These are phyloP conservation scores for Cryptococcus sp. DNA, from an alignment of 1,284 basidiomycete genomes.

Conservation along the genomic window DNA sequence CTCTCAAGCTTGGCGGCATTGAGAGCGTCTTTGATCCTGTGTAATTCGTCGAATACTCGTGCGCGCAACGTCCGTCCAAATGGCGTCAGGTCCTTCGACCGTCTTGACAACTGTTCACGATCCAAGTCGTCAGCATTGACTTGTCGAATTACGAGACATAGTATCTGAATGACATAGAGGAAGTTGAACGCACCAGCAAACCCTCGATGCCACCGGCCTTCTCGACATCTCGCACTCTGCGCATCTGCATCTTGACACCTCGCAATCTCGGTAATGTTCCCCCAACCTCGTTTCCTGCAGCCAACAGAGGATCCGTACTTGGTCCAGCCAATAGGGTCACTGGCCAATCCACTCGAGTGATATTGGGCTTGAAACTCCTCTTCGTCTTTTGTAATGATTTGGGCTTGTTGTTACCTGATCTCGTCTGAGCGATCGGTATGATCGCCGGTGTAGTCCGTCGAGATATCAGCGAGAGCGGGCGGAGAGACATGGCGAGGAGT, in stretches of 20 bases:
- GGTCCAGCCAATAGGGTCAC: constrained; percentile 31
- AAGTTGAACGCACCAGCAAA: constrained; percentile 40
- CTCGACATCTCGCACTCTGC: constrained; percentile 42
- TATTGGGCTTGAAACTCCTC: constrained; percentile 83
- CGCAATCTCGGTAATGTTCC: constrained; percentile 24
- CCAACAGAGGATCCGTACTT: background rate
- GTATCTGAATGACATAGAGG: background rate
- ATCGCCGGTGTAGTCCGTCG: constrained; percentile 40
- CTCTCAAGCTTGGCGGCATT: constrained; percentile 6
- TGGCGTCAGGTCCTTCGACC: constrained; percentile 42
- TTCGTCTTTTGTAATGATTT: constrained; percentile 91
- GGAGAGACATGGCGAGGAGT: constrained; percentile 4
- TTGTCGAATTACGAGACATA: background rate
- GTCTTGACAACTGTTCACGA: constrained; percentile 40
- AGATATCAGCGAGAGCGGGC: constrained; percentile 22
- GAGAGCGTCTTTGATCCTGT: constrained; percentile 18
- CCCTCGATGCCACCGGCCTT: constrained; percentile 53
- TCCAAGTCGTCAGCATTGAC: background rate
- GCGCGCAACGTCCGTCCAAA: constrained; percentile 44
- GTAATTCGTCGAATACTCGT: constrained; percentile 44
- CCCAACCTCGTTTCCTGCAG: constrained; percentile 1
- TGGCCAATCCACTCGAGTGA: constrained; percentile 57
- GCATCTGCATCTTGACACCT: constrained; percentile 43
- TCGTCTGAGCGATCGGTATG: constrained; percentile 39
- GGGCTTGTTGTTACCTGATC: constrained; percentile 80